Percentiles rank a stretch among this genome's conserved stretches.
phyloP scores from a whole-genome alignment of 768 basidiomycete genomes.

The Suillus discolor region DNA sequence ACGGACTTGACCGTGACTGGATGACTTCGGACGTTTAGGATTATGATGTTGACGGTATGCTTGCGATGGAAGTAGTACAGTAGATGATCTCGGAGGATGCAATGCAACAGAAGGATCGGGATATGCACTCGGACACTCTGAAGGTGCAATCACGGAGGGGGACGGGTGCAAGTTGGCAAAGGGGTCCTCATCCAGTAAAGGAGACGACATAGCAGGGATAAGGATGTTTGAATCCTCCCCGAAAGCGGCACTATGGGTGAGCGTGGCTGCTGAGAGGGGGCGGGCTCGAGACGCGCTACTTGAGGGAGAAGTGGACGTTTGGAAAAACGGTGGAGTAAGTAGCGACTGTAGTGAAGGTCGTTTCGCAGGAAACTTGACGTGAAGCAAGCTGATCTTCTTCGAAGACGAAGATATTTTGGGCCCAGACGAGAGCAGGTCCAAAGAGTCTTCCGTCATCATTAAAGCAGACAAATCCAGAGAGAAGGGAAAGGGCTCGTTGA shows the following conservation, averaged over 20 bases:
- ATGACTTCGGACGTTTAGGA: conserved; percentile 34
- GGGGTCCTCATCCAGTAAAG: conserved; percentile 69
- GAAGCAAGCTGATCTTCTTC: conserved; percentile 13
- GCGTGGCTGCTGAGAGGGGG: conserved; percentile 17
- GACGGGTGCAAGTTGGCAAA: conserved; percentile 60
- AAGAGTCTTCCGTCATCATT: conserved; percentile 13
- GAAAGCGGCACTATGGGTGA: background rate
- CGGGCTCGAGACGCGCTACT: conserved; percentile 21
- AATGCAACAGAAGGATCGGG: conserved; percentile 13
- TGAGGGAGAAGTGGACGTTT: conserved; percentile 39
- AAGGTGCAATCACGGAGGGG: conserved; percentile 15
- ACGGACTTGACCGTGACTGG: conserved; percentile 35
- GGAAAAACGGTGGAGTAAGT: conserved; percentile 41
- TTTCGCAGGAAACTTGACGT: conserved; percentile 46
- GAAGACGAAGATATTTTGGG: conserved; percentile 7
- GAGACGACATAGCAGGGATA: conserved; percentile 11
- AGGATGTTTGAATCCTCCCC: conserved; percentile 9
- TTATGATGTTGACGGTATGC: conserved; percentile 13
- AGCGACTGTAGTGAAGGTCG: conserved; percentile 57
- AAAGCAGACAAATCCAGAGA: conserved; percentile 7
- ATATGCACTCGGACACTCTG: conserved; percentile 4
- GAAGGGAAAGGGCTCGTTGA: conserved; percentile 6
- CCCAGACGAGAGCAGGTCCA: background rate
- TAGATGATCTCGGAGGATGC: conserved; percentile 13
- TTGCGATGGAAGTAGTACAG: conserved; percentile 19